Evolutionary conservation across 1,284 basidiomycete genomes (phyloP), one percentile per base, ranked within the genome.

Genomic region (Tilletia setariae): DNA sequence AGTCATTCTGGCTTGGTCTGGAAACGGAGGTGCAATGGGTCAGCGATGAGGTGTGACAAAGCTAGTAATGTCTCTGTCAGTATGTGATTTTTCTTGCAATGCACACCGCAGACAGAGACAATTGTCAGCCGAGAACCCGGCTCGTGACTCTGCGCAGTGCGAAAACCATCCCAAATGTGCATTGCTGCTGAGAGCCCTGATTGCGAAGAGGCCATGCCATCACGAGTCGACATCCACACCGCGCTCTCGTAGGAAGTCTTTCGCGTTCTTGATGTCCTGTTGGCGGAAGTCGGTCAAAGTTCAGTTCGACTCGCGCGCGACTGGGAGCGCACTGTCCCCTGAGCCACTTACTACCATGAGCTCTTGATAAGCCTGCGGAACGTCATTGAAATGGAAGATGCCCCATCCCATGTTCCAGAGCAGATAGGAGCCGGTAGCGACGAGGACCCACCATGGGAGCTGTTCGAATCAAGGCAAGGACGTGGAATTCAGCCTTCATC

Each of bases 1-100:
- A 70, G 53, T 73, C 73, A 0, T 76, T 73, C 69, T 81, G 79
- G 79, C 67, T 79, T 3, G 77, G 71, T 19, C 16, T 25, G 28
- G 30, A 61, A 7, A 30, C 2, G 16, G 56, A 61, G 56, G 56
- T 61, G 56, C 19, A 61, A 19, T 61, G 56, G 56, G 56, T 61
- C 21, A 49, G 46, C 46, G 46, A 40, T 11, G 35, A 40, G 4
- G 11, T 6, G 11, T 40, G 4, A 40, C 35, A 40, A 11, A 40
- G 35, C 35, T 40, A 40, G 35, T 4, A 40, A 40, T 6, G 11
- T 40, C 6, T 11, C 4, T 40, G 35, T 40, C 35, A 40, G 35
- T n/a, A n/a, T n/a, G n/a, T n/a, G n/a, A n/a, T n/a, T n/a, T 40
- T 40, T 40, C 6, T 11, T 40, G 11, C 35, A 40, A 40, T 6